Conservation (phyloP, 2,329 filamentous ascomycete species). For the Diaporthe nobilis region DNA sequence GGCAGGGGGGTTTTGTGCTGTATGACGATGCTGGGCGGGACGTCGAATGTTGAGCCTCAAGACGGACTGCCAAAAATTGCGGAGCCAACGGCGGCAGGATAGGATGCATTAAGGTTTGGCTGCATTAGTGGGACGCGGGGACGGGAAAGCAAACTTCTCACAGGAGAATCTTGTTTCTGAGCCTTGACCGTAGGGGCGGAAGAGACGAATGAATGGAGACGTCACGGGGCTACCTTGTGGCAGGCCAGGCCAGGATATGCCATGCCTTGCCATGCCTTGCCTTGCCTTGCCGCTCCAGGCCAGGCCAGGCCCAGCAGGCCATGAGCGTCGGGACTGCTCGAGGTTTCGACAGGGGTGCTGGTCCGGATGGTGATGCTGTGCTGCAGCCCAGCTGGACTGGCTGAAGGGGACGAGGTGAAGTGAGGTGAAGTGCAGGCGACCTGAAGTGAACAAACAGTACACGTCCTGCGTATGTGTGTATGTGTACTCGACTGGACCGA, state of each 20-base stretch:
- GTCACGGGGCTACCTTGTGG: conserved; percentile 14
- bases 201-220: conserved; percentile 19
- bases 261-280: background rate
- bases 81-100: conserved; percentile 26
- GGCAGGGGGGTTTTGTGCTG: background rate
- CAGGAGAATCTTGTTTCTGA: conserved; percentile 34
- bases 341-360: conserved; percentile 2
- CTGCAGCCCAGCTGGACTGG: background rate
- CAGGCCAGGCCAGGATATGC: conserved; percentile 12
- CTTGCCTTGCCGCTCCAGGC: background rate
- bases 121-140: conserved; percentile 35
- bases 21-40: background rate
- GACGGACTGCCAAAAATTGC: conserved; percentile 14
- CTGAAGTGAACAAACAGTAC: background rate
- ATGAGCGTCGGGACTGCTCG: conserved; percentile 3
- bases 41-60: conserved; percentile 31
- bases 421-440: background rate
- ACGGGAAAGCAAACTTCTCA: conserved; percentile 27
- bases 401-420: background rate
- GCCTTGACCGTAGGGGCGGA: conserved; percentile 11
- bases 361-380: background rate
- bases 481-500: conserved; percentile 11
- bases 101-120: conserved; percentile 34
- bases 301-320: conserved; percentile 15
- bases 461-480: background rate